A percentile compares a stretch with the other conserved stretches of the same genome.
phyloP scores from a whole-genome alignment of 805 yeast species.

The Monosporozyma unispora region DNA sequence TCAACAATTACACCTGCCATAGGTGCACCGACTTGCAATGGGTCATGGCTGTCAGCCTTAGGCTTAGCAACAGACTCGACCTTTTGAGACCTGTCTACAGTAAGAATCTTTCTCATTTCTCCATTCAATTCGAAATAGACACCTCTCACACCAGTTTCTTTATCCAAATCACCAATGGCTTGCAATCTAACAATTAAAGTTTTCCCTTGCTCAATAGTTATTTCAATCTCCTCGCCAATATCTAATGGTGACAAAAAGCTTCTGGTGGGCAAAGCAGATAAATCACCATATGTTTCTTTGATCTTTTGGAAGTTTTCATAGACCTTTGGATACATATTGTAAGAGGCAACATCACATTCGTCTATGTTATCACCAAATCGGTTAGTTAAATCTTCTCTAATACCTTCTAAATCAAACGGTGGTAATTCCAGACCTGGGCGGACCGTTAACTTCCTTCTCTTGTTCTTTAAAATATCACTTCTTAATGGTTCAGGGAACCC shows the following conservation, averaged over 20 bases:
- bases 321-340: slow-evolving; percentile 97
- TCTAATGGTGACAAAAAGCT: slow-evolving; percentile 81
- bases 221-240: slow-evolving; percentile 79
- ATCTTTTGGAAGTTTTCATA: slow-evolving; percentile 76
- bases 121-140: slow-evolving; percentile 97
- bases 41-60: slow-evolving; percentile 81
- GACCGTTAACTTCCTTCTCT: slow-evolving; percentile 78
- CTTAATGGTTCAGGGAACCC: slow-evolving; percentile 99
- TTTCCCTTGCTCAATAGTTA: slow-evolving; percentile 92
- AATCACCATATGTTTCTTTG: slow-evolving; percentile 76
- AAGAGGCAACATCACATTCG: slow-evolving; percentile 91
- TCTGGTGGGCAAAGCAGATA: slow-evolving; percentile 88
- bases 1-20: slow-evolving; percentile 99
- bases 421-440: slow-evolving; percentile 89
- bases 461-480: slow-evolving; percentile 79
- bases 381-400: slow-evolving; percentile 63
- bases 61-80: slow-evolving; percentile 80
- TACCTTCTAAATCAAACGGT: slow-evolving; percentile 68
- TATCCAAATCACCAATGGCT: slow-evolving; percentile 84
- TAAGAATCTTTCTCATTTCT: slow-evolving; percentile 91
- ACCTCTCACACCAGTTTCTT: slow-evolving; percentile 84
- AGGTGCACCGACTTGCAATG: slow-evolving; percentile 94
- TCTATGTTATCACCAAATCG: slow-evolving; percentile 71
- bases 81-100: slow-evolving; percentile 79
- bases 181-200: slow-evolving; percentile 80